Percentiles rank a stretch among this genome's conserved stretches.
Conservation (phyloP, 2,329 filamentous ascomycete species). For the Fusarium udum region DNA sequence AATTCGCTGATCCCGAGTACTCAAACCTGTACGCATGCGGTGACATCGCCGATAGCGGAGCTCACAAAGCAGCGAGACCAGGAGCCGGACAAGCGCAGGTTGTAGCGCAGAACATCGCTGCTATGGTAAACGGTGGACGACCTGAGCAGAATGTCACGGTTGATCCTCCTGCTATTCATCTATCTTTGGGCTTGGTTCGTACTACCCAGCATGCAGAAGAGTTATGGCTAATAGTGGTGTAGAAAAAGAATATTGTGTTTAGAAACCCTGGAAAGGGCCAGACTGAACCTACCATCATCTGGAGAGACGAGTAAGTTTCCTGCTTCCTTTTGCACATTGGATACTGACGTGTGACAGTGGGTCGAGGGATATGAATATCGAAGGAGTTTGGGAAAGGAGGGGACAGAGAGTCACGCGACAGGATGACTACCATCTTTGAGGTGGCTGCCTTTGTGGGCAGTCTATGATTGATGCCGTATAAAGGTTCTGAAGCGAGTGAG, state of each 20-base stretch:
- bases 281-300: slow-evolving; percentile 31
- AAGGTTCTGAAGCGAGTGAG: too few relatives aligned
- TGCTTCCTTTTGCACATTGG: fast-evolving
- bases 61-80: slow-evolving; percentile 39
- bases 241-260: slow-evolving; percentile 43
- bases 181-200: slow-evolving; percentile 35
- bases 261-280: slow-evolving; percentile 34
- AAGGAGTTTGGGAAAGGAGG: slow-evolving; percentile 37
- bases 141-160: slow-evolving; percentile 20
- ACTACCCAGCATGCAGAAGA: fast-evolving
- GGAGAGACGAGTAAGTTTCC: slow-evolving; percentile 37
- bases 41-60: slow-evolving; percentile 41
- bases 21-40: slow-evolving; percentile 39
- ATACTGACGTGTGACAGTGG: slow-evolving; percentile 12
- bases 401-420: slow-evolving; percentile 29
- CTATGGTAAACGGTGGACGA: slow-evolving; percentile 30
- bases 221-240: fast-evolving
- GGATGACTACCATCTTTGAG: slow-evolving; percentile 38
- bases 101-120: slow-evolving; percentile 37
- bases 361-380: slow-evolving; percentile 35
- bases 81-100: slow-evolving; percentile 34
- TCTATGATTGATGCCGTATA: too few relatives aligned
- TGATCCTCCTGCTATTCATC: slow-evolving; percentile 36
- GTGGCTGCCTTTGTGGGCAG: too few relatives aligned
- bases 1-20: slow-evolving; percentile 39